Evolutionary conservation across 2,329 filamentous ascomycete species (phyloP).

Genomic region (Sclerotinia subarctica): DNA sequence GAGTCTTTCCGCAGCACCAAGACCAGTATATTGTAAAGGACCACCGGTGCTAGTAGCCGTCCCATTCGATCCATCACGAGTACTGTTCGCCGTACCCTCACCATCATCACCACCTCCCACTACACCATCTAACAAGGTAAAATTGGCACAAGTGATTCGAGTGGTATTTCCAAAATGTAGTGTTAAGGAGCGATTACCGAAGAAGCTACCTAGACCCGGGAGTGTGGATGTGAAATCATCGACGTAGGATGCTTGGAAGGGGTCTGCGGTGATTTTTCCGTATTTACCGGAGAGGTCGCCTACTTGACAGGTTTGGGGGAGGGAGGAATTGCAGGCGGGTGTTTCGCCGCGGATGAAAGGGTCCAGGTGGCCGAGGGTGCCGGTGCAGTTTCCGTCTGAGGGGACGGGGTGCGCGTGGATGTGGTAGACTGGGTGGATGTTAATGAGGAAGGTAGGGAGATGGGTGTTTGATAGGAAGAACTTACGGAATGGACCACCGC

Average conservation of each 20-base stretch:
- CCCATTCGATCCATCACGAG: background rate
- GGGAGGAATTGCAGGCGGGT: conserved; percentile 54
- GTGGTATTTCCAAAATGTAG: conserved; percentile 63
- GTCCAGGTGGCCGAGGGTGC: conserved; percentile 66
- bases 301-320: conserved; percentile 66
- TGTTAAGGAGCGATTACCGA: conserved; percentile 63
- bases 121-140: conserved; percentile 37
- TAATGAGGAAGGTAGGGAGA: conserved; percentile 3
- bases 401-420: conserved; percentile 65
- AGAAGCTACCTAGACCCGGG: conserved; percentile 52
- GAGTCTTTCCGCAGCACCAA: conserved; percentile 11
- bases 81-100: background rate
- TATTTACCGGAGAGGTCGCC: conserved; percentile 76
- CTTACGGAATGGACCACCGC: conserved; percentile 59
- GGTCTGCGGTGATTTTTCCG: conserved; percentile 54
- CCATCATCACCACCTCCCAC: background rate
- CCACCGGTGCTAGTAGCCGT: conserved; percentile 8
- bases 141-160: conserved; percentile 64
- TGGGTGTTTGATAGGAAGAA: conserved; percentile 24
- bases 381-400: conserved; percentile 66
- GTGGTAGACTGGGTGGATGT: conserved; percentile 59
- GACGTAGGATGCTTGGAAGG: conserved; percentile 49
- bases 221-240: conserved; percentile 58
- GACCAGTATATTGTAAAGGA: background rate
- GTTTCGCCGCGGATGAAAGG: conserved; percentile 59